Evolutionary conservation across 768 basidiomycete species (phyloP).

Genomic region (Ephemerocybe angulata): DNA sequence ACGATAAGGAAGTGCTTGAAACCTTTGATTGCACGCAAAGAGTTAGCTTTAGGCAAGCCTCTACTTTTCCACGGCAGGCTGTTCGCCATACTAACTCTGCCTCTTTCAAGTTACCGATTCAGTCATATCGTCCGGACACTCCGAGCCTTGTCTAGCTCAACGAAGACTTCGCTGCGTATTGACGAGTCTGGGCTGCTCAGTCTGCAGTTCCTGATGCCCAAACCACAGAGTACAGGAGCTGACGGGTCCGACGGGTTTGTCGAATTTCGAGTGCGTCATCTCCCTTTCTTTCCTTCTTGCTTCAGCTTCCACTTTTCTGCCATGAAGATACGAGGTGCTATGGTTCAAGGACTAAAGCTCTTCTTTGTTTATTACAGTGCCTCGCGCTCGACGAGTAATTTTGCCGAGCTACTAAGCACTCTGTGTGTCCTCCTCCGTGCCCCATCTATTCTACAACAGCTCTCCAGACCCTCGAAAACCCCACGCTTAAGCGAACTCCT

Average conservation of each 20-base stretch:
- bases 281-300: neutral
- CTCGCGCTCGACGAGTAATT: conserved; percentile 31
- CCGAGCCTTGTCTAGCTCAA: conserved; percentile 76
- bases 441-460: neutral
- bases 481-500: conserved; percentile 14
- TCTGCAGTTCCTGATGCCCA: conserved; percentile 85
- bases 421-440: neutral
- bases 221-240: conserved; percentile 39
- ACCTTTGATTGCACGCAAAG: conserved; percentile 74
- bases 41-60: conserved; percentile 66
- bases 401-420: neutral
- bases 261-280: conserved; percentile 74
- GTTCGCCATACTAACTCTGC: neutral
- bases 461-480: neutral
- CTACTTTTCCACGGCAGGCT: no score
- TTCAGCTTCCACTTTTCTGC: no score
- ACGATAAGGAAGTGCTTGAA: conserved; percentile 87
- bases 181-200: conserved; percentile 80
- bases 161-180: conserved; percentile 86
- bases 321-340: no score
- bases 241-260: conserved; percentile 61
- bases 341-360: neutral
- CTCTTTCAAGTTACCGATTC: conserved; percentile 69
- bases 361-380: conserved; percentile 28
- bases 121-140: conserved; percentile 68